Conservation (phyloP, 345 rosid species). For the Salix caprea region DNA sequence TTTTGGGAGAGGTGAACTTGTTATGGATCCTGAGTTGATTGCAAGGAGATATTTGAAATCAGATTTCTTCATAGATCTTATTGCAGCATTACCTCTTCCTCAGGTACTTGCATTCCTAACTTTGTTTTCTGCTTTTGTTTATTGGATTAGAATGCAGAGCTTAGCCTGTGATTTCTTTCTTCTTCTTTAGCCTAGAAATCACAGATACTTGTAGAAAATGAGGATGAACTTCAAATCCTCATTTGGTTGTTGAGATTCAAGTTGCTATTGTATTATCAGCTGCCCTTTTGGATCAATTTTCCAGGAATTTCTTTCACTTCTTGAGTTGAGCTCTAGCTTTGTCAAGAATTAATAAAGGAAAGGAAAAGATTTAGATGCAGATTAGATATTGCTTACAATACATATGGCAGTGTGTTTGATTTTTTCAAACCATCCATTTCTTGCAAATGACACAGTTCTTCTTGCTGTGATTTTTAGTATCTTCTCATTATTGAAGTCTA, state of each 20-base stretch:
- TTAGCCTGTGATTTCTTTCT: background rate
- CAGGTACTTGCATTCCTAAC: conserved; percentile 39
- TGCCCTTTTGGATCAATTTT: background rate
- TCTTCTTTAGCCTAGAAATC: background rate
- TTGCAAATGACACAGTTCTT: no score
- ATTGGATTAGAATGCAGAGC: background rate
- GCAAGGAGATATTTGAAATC: conserved; percentile 62
- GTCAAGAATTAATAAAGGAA: background rate
- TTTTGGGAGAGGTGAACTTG: conserved; percentile 82
- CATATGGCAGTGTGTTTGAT: background rate
- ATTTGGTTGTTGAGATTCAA: background rate
- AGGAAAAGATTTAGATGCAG: no score
- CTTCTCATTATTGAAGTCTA: background rate
- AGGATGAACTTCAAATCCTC: background rate
- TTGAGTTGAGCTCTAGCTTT: background rate
- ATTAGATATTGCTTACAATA: background rate
- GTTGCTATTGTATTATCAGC: background rate
- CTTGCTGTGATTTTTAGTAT: background rate
- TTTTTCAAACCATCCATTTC: background rate
- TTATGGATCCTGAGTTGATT: conserved; percentile 58
- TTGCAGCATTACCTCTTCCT: conserved; percentile 75
- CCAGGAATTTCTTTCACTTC: background rate
- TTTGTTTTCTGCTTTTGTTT: background rate
- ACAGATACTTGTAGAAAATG: background rate
- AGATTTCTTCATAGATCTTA: conserved; percentile 64